Conservation (phyloP, 2,329 filamentous ascomycete genomes). For the Curvularia verruculosa region DNA sequence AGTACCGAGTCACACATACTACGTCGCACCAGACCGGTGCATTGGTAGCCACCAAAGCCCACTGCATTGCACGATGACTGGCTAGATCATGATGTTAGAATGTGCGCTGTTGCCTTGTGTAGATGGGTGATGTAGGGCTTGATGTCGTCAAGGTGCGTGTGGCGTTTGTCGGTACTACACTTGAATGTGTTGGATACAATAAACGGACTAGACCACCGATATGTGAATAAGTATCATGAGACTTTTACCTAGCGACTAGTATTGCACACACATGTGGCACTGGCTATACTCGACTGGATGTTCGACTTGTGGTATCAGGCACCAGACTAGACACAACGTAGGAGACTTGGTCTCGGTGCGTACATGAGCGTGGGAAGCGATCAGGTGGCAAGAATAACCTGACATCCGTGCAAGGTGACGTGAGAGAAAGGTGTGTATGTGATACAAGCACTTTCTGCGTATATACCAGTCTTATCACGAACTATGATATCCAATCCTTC, state of each 20-base stretch:
- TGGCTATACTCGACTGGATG: too few species aligned
- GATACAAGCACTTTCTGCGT: too few species aligned
- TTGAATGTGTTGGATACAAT: background rate
- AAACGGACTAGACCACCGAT: background rate
- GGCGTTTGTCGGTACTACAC: constrained; percentile 6
- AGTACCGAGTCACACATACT: constrained; percentile 16
- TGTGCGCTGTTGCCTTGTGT: background rate
- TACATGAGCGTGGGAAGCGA: too few species aligned
- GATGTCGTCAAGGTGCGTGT: background rate
- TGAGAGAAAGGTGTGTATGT: too few species aligned
- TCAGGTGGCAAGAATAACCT: too few species aligned
- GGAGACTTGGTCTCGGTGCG: too few species aligned
- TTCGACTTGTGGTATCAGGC: background rate
- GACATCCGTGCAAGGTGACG: too few species aligned
- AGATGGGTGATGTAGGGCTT: constrained; percentile 6
- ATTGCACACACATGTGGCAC: background rate
- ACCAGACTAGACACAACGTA: background rate
- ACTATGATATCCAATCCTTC: too few species aligned
- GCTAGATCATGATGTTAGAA: background rate
- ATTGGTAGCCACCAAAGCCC: constrained; percentile 7
- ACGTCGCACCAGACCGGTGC: constrained; percentile 7
- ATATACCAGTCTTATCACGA: too few species aligned
- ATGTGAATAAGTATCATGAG: background rate
- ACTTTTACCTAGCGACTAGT: background rate
- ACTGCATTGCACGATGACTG: constrained; percentile 2